These are phyloP conservation scores for Coemansia sp. DNA, from an alignment of 192 early-diverging fungal species.

Conservation along the genomic window DNA sequence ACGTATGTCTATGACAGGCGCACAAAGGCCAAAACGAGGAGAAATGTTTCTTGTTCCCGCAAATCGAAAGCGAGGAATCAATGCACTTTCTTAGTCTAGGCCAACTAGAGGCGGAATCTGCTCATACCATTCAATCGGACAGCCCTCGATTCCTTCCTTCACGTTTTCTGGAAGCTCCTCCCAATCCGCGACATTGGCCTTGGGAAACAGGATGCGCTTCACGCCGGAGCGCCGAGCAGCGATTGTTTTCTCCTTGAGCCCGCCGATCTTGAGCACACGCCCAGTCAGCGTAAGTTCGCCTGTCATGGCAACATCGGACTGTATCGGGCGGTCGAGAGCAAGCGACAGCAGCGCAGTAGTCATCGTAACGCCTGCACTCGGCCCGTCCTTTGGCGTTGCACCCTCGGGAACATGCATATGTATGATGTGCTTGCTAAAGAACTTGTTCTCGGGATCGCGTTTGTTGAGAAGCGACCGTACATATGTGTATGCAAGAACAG, in stretches of 20 bases:
- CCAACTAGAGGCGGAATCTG: conserved; percentile 60
- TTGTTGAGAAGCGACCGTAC: conserved; percentile 79
- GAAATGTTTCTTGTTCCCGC: no score
- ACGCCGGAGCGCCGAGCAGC: conserved; percentile 94
- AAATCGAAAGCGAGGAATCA: no score
- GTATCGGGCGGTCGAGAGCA: conserved; percentile 75
- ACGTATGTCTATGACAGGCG: no score
- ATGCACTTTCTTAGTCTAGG: conserved; percentile 24
- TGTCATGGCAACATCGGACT: conserved; percentile 92
- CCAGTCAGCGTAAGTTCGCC: conserved; percentile 98
- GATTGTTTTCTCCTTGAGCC: conserved; percentile 96
- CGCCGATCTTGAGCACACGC: conserved; percentile 96
- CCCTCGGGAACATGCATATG: conserved; percentile 98
- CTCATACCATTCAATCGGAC: conserved; percentile 82
- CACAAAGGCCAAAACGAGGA: no score
- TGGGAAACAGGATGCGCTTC: conserved; percentile 86
- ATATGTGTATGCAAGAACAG: conserved; percentile 94
- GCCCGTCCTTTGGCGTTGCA: conserved; percentile 97
- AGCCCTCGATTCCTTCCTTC: conserved; percentile 82
- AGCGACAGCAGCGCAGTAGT: conserved; percentile 91
- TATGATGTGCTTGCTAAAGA: conserved; percentile 87
- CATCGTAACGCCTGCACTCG: conserved; percentile 95
- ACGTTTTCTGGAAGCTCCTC: conserved; percentile 92
- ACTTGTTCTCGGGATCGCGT: conserved; percentile 79
- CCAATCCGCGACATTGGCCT: conserved; percentile 90